A percentile compares a stretch with the other conserved stretches of the same genome.
phyloP scores from a whole-genome alignment of 352 stramenopile species.

The Phytophthora fragariaefolia region DNA sequence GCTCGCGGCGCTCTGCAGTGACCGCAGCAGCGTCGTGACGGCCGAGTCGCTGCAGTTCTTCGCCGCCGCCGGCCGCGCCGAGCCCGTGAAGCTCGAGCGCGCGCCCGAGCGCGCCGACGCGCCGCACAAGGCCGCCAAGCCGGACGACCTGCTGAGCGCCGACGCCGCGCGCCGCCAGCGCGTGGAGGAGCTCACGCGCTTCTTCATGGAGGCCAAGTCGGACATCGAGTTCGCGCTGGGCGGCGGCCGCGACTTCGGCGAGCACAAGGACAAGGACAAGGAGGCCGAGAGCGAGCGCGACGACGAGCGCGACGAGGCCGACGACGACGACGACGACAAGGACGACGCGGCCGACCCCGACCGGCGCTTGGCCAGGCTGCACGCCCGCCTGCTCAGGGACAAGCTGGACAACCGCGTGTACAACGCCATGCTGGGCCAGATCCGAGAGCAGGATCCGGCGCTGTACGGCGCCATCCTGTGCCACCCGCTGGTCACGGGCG shows the following conservation, averaged over 20 bases:
- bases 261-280: conserved; percentile 74
- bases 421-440: conserved; percentile 74
- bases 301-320: conserved; percentile 61
- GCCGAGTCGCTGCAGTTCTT: conserved; percentile 80
- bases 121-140: conserved; percentile 50
- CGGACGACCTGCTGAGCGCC: conserved; percentile 75
- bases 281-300: conserved; percentile 71
- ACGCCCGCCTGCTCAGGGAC: conserved; percentile 67
- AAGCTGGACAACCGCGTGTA: conserved; percentile 82
- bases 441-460: conserved; percentile 81
- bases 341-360: conserved; percentile 48
- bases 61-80: conserved; percentile 54
- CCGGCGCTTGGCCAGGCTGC: conserved; percentile 50
- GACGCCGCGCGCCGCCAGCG: conserved; percentile 80
- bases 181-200: conserved; percentile 87
- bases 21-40: conserved; percentile 80
- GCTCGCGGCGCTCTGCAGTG: conserved; percentile 70
- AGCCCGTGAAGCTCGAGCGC: conserved; percentile 80
- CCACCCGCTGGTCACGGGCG: conserved; percentile 80
- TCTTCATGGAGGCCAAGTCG: conserved; percentile 92
- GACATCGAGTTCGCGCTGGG: conserved; percentile 90
- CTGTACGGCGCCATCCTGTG: conserved; percentile 87
- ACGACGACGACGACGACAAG: conserved; percentile 69
- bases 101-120: conserved; percentile 50
- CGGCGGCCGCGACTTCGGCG: conserved; percentile 69